Evolutionary conservation across 192 early-diverging fungal species (phyloP).

Genomic region (Coemansia sp.): DNA sequence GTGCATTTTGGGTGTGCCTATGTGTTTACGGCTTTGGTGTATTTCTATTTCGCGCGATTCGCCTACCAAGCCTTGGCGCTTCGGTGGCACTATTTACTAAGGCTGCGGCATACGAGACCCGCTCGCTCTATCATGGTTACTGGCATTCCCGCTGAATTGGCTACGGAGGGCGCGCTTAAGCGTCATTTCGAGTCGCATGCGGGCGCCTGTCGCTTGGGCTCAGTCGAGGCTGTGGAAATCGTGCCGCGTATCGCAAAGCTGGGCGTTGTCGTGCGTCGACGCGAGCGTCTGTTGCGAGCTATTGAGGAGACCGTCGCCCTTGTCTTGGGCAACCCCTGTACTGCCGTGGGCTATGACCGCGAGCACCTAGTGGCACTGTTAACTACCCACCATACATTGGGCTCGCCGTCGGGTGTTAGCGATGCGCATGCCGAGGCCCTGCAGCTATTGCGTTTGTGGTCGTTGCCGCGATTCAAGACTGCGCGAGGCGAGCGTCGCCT

Average conservation of each 20-base stretch:
- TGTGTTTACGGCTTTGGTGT: conserved; percentile 52
- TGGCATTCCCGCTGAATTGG: conserved; percentile 60
- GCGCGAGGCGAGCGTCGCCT: conserved; percentile 20
- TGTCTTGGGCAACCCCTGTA: conserved; percentile 71
- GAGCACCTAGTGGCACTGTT: conserved; percentile 26
- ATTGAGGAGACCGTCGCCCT: conserved; percentile 58
- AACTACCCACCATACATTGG: not conserved
- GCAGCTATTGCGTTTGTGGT: conserved; percentile 29
- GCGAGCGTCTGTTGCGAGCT: conserved; percentile 53
- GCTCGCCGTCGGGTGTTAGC: not conserved
- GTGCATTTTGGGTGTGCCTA: conserved; percentile 55
- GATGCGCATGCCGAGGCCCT: conserved; percentile 3
- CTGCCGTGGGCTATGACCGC: conserved; percentile 63
- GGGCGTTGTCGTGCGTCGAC: conserved; percentile 56
- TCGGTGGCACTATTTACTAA: conserved; percentile 54
- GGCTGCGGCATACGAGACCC: conserved; percentile 45
- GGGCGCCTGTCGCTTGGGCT: conserved; percentile 39
- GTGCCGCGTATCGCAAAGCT: conserved; percentile 54
- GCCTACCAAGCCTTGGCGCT: conserved; percentile 51
- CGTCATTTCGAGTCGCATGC: conserved; percentile 58
- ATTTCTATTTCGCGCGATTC: conserved; percentile 48
- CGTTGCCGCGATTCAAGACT: conserved; percentile 18
- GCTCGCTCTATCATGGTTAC: conserved; percentile 69
- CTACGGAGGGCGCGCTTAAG: conserved; percentile 52
- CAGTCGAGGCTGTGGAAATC: conserved; percentile 65